A percentile compares a stretch with the other conserved stretches of the same genome.
phyloP scores from a whole-genome alignment of 345 rosid species.

The thale cress (Arabidopsis thaliana) region DNA sequence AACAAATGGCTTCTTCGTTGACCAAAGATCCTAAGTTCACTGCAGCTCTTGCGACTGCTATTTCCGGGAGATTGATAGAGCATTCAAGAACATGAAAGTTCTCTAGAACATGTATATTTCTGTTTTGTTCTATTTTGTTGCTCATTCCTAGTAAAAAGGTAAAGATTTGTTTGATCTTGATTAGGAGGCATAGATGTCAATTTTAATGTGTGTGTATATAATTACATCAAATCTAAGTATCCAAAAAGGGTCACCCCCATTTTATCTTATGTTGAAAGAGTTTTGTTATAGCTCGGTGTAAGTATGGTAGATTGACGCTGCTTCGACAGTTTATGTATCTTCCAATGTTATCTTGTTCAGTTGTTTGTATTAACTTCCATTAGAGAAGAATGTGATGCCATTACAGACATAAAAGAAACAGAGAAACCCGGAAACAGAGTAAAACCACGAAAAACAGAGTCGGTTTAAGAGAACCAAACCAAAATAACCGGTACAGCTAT shows the following conservation, averaged over 20 bases:
- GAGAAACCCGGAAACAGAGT: too few species aligned
- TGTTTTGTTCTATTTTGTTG: not conserved
- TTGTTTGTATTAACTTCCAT: too few species aligned
- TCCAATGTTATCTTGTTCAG: too few species aligned
- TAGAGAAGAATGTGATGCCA: too few species aligned
- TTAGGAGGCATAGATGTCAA: not conserved
- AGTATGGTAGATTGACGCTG: too few species aligned
- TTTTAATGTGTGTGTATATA: not conserved
- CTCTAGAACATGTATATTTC: not conserved
- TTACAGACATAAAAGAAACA: too few species aligned
- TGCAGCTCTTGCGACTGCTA: conserved; percentile 70
- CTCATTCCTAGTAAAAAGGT: not conserved
- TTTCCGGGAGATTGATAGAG: conserved; percentile 61
- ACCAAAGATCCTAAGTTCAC: conserved; percentile 75
- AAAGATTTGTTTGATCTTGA: not conserved
- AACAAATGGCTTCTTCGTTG: conserved; percentile 77
- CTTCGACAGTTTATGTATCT: too few species aligned
- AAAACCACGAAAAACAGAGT: too few species aligned
- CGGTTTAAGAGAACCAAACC: not conserved
- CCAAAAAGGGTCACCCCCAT: not conserved
- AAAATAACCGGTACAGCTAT: not conserved
- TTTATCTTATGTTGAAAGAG: too few species aligned
- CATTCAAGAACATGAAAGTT: conserved; percentile 38
- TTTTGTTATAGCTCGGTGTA: too few species aligned
- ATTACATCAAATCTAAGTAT: not conserved